These are phyloP conservation scores for Suillus fuscotomentosus DNA, from an alignment of 768 basidiomycete genomes.

Conservation along the genomic window DNA sequence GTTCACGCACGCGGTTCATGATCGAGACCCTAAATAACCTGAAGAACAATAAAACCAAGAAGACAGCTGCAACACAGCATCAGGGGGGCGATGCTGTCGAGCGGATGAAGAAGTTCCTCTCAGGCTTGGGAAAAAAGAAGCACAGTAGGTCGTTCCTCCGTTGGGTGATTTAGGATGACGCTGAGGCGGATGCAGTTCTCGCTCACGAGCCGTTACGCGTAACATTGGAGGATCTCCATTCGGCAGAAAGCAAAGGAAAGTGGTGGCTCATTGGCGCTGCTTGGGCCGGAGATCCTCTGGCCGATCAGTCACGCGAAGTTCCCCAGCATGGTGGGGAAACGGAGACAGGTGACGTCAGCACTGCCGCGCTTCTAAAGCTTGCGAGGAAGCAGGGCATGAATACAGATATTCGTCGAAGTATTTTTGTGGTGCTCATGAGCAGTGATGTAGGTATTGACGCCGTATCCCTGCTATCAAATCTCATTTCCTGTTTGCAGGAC, in stretches of 20 bases:
- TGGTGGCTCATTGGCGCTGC: slow-evolving; percentile 99
- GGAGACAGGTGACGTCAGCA: slow-evolving; percentile 28
- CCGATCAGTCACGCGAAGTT: slow-evolving; percentile 55
- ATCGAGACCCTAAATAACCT: slow-evolving; percentile 89
- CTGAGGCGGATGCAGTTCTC: slow-evolving; percentile 49
- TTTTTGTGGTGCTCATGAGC: slow-evolving; percentile 95
- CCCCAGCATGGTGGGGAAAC: slow-evolving; percentile 21
- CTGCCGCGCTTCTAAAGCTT: slow-evolving; percentile 62
- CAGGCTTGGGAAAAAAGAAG: slow-evolving; percentile 70
- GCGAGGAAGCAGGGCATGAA: slow-evolving; percentile 98
- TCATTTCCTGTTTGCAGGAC: slow-evolving; percentile 54
- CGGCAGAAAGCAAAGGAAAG: slow-evolving; percentile 84
- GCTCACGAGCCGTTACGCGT: slow-evolving; percentile 86
- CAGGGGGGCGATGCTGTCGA: slow-evolving; percentile 76
- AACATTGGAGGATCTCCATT: slow-evolving; percentile 79
- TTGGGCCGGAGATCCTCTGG: slow-evolving; percentile 90
- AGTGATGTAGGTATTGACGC: slow-evolving; percentile 65
- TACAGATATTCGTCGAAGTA: slow-evolving; percentile 87
- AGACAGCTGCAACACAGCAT: slow-evolving; percentile 57
- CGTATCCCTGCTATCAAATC: not conserved
- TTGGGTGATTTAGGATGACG: not conserved
- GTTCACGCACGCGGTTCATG: slow-evolving; percentile 94
- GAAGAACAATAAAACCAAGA: slow-evolving; percentile 86
- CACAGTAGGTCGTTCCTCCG: slow-evolving; percentile 45
- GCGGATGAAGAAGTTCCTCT: slow-evolving; percentile 86